Evolutionary conservation across 2,329 filamentous ascomycete species (phyloP).

Genomic region (Chaetomiaceae sp.): DNA sequence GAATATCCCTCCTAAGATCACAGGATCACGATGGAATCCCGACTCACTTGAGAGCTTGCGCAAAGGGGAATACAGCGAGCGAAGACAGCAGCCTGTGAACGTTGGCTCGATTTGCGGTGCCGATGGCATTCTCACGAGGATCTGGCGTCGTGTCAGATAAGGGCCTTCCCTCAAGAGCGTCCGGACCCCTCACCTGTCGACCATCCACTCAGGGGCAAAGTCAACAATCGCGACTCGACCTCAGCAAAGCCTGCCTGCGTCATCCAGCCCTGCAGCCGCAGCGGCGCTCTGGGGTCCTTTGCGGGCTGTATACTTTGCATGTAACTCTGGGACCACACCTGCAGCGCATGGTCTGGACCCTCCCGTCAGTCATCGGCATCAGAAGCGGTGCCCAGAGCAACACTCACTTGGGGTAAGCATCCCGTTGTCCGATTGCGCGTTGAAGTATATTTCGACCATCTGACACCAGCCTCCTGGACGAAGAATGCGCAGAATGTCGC

Average conservation of each 20-base stretch:
- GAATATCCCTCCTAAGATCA: neutral
- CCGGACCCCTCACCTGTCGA: conserved; percentile 49
- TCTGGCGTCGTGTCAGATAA: conserved; percentile 36
- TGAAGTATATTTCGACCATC: conserved; percentile 82
- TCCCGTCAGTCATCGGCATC: conserved; percentile 8
- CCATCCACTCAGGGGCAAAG: conserved; percentile 67
- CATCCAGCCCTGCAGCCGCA: conserved; percentile 57
- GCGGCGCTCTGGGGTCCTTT: conserved; percentile 63
- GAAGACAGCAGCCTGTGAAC: conserved; percentile 52
- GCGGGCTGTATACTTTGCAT: conserved; percentile 55
- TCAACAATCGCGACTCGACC: conserved; percentile 61
- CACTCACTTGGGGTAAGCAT: conserved; percentile 59
- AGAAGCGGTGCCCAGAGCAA: neutral
- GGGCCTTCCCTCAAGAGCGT: neutral
- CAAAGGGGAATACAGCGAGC: conserved; percentile 54
- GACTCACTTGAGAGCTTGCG: conserved; percentile 44
- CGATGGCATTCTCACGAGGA: conserved; percentile 49
- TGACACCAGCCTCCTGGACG: conserved; percentile 80
- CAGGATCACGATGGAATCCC: neutral
- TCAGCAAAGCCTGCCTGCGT: conserved; percentile 61
- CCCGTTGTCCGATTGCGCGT: conserved; percentile 81
- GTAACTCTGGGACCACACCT: conserved; percentile 64
- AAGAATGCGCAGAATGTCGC: conserved; percentile 68
- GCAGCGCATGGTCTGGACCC: conserved; percentile 56
- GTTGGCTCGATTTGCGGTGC: conserved; percentile 50